Conservation (phyloP, 805 yeast genomes). For the Candida incommunis region DNA sequence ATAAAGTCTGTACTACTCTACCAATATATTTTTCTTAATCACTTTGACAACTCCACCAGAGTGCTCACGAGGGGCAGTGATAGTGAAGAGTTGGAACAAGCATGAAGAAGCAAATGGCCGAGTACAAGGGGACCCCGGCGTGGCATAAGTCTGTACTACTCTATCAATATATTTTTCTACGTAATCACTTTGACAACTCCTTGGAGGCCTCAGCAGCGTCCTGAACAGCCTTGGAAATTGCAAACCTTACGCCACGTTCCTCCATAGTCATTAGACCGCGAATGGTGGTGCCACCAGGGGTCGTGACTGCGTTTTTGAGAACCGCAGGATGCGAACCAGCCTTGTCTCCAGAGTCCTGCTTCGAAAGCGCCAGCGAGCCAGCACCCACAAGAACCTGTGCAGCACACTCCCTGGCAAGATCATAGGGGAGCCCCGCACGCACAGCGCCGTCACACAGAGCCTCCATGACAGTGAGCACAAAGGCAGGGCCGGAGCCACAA, state of each 20-base stretch:
- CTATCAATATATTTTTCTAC: background rate
- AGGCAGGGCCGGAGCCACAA: slow-evolving; percentile 96
- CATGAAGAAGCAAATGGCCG: background rate
- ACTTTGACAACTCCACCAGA: too few species aligned
- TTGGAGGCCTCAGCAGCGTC: slow-evolving; percentile 77
- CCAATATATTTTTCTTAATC: too few species aligned
- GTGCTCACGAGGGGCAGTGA: background rate
- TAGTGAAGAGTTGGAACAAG: background rate
- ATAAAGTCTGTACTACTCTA: too few species aligned
- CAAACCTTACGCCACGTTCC: slow-evolving; percentile 77
- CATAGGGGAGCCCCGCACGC: slow-evolving; percentile 82
- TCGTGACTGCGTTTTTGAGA: slow-evolving; percentile 75
- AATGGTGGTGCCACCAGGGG: slow-evolving; percentile 97
- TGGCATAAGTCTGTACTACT: too few species aligned
- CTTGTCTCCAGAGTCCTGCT: slow-evolving; percentile 16
- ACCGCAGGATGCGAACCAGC: slow-evolving; percentile 82
- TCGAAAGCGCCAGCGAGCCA: slow-evolving; percentile 61
- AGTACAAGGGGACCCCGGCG: background rate
- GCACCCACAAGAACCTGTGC: slow-evolving; percentile 92
- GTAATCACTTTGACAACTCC: slow-evolving; percentile 6
- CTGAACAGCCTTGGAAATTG: slow-evolving; percentile 76
- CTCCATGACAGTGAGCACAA: slow-evolving; percentile 77
- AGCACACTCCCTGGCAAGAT: slow-evolving; percentile 72
- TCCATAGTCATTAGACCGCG: slow-evolving; percentile 90
- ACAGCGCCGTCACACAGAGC: slow-evolving; percentile 90